Base-by-base conservation (phyloP, 176 grass and related monocot genomes). In the Zoysia pacifica region DNA sequence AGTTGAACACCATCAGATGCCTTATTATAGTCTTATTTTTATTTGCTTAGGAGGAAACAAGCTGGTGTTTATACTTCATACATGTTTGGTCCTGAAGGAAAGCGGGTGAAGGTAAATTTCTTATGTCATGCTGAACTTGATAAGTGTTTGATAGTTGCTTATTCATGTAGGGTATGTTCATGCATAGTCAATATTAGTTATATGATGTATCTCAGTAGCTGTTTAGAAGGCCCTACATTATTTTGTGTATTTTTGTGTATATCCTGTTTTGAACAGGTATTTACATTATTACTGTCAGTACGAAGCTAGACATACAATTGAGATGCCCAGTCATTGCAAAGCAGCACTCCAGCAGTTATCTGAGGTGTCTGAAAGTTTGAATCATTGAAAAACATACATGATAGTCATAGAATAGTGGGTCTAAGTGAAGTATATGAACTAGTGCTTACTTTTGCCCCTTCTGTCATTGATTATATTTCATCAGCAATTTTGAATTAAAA, bases 51-150 rank as follows among this genome's bases (percentile, higher is more conserved):
- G 85, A 85, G 95, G 80, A 90, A 91, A 72, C 92, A 94, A 86
- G 90, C 89, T 83, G 95, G 90, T 48, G 95, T 98, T 59, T 97
- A 94, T 85, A 14, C 92, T 19, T 98, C 95, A 6, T 94, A 98
- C 60, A 85, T 94, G 83, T 93, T 89, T 91, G 95, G 92, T 28
- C 81, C 95, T 62, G 76, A 91, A 84, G 95, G 95, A 77, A 94
- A 98, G 83, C 73, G 78, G 69, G 62, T 98, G 79, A 98, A 94
- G 95, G 95, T 98, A 9, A 66, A 18, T 41, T 16, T 49, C 51
- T 68, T 58, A 68, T 75, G 45, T 44, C 49, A 49, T 75, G 15
- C 81, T 4, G 36, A 60, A 59, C 6, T 40, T 10, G 10, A 7
- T 35, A 80, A 5, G 56, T 2, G 54, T 56, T 64, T 65, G 53